Evolutionary conservation across 2,329 filamentous ascomycete species (phyloP).

Genomic region (Amylocarpus encephaloides): DNA sequence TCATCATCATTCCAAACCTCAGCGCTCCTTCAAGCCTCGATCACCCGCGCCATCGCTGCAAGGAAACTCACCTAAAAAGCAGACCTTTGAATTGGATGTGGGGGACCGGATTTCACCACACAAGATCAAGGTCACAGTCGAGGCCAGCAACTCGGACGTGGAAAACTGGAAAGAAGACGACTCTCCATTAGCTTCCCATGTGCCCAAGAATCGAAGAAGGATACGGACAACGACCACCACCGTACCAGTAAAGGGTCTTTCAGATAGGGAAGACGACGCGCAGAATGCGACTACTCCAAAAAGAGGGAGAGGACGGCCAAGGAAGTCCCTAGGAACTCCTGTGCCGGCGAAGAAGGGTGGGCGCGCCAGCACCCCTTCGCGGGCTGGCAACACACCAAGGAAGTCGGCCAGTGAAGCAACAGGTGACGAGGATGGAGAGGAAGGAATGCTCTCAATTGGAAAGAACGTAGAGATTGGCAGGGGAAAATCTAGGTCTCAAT

Average conservation of each 20-base stretch:
- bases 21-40: slow-evolving; percentile 18
- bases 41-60: slow-evolving; percentile 4
- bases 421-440: slow-evolving; percentile 24
- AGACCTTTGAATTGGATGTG: slow-evolving; percentile 32
- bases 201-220: slow-evolving; percentile 16
- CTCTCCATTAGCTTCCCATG: slow-evolving; percentile 19
- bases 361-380: slow-evolving; percentile 21
- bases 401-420: slow-evolving; percentile 23
- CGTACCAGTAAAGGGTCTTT: slow-evolving; percentile 30
- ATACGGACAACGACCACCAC: slow-evolving; percentile 30
- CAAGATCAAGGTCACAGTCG: slow-evolving; percentile 32
- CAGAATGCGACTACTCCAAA: slow-evolving; percentile 33
- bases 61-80: slow-evolving; percentile 30
- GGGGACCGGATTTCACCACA: slow-evolving; percentile 31
- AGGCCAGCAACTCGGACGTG: slow-evolving; percentile 27
- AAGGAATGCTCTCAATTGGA: slow-evolving; percentile 21
- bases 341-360: slow-evolving; percentile 29
- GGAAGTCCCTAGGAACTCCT: slow-evolving; percentile 36
- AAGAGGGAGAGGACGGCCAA: slow-evolving; percentile 36
- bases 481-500: slow-evolving; percentile 25
- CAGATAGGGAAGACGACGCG: slow-evolving; percentile 27
- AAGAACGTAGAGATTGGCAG: slow-evolving; percentile 18
- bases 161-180: slow-evolving; percentile 13
- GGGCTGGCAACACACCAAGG: slow-evolving; percentile 19
- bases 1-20: slow-evolving; percentile 24